Evolutionary conservation across 352 stramenopile species (phyloP), one percentile per base, ranked within the genome.

Genomic region (Phytophthora nicotianae): DNA sequence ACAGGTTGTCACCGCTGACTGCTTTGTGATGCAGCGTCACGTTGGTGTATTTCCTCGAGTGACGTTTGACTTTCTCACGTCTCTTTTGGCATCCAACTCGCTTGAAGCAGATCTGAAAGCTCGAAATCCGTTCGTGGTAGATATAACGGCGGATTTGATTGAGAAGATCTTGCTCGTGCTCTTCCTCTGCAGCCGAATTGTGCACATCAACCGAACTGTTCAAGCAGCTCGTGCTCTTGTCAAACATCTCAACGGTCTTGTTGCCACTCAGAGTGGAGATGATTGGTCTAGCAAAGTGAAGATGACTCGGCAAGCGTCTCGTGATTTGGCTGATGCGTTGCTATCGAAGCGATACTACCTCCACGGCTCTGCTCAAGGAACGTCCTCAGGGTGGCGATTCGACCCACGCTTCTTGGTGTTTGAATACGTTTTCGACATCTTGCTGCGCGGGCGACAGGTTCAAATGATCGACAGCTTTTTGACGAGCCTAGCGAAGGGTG

Each of bases 381-480:
- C 16, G n/a, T 41, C 29, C 5, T 49, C 75, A 33, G 51, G 19
- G 5, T 98, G 96, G 65, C 70, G 76, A 19, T 98, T 99, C 66
- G 97, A 99, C 63, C 97, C 98, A 24, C 86, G 97, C 3, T 99
- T 99, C 59, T 78, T 99, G 43, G 93, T 99, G 5, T 99, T 99
- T 81, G 98, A 99, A 75, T 99, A 99, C 63, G 98, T 98, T 1
- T 99, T 99, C 69, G 97, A 98, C 19, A 82, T 99, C 24, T 86
- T 99, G 70, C 79, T 99, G 19, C 90, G 98, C 38, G 91, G 93
- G 13, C 97, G 95, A 40, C 98, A 99, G 78, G 97, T 99, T n/a
- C 92, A 98, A 65, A 97, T 99, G 77, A 97, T 99, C 14, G 91
- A 98, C 58, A 99, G 98, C 51, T 99, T 99, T 74, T 90, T 98